These are phyloP conservation scores for Hericium coralloides DNA, from an alignment of 768 basidiomycete species.

Conservation along the genomic window DNA sequence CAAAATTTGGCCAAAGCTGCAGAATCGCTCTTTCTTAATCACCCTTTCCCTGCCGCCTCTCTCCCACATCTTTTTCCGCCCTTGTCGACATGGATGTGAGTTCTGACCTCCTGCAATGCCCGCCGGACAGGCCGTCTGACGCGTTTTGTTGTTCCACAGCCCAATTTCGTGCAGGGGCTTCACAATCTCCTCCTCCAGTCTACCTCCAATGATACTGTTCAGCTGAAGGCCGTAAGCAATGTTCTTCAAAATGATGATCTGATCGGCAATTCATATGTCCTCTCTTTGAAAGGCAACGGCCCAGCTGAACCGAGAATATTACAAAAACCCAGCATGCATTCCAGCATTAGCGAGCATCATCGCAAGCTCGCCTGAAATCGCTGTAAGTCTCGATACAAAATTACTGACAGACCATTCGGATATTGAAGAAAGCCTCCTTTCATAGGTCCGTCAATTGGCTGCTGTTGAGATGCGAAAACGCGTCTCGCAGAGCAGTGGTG, in stretches of 20 bases:
- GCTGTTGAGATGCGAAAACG: slow-evolving; percentile 97
- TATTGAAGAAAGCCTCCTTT: neutral
- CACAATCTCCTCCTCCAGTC: slow-evolving; percentile 83
- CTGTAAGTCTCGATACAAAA: slow-evolving; percentile 42
- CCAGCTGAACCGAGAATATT: slow-evolving; percentile 85
- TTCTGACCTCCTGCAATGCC: neutral
- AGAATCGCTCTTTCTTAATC: slow-evolving; percentile 14
- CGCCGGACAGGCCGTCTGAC: neutral
- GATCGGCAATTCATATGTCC: no score
- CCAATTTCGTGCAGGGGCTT: slow-evolving; percentile 68
- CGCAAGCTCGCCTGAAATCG: slow-evolving; percentile 72
- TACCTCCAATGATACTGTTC: slow-evolving; percentile 78
- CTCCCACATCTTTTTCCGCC: slow-evolving; percentile 12
- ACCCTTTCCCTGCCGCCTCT: slow-evolving; percentile 6
- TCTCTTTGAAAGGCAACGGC: slow-evolving; percentile 64
- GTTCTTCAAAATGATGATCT: neutral
- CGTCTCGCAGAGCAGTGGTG: slow-evolving; percentile 67
- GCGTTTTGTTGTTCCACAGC: slow-evolving; percentile 27
- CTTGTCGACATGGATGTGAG: slow-evolving; percentile 40
- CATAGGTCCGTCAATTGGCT: slow-evolving; percentile 89
- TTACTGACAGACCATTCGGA: no score
- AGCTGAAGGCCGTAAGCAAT: slow-evolving; percentile 76
- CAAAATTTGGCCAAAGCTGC: slow-evolving; percentile 38
- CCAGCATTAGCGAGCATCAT: slow-evolving; percentile 84
- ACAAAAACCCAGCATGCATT: slow-evolving; percentile 86